Evolutionary conservation across 139 green algal species (phyloP).

Genomic region (Axilococcus clingmanii): DNA sequence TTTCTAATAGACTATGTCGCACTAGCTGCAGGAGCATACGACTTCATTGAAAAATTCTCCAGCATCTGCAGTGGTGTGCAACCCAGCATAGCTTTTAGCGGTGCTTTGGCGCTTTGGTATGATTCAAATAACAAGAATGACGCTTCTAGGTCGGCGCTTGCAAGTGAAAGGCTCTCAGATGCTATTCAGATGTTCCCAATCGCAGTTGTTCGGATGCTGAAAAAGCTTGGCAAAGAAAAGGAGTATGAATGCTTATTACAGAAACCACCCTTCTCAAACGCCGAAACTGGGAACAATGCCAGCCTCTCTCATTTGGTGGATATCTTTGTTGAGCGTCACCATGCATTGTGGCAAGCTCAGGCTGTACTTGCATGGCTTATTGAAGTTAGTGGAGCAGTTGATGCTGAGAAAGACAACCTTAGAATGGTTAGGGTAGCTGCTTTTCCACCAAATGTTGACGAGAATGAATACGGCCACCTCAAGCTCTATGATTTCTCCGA

Average conservation of each 20-base stretch:
- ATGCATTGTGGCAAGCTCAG: slow-evolving; percentile 72
- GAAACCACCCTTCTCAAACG: slow-evolving; percentile 8
- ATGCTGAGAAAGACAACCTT: slow-evolving; percentile 25
- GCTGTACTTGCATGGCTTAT: slow-evolving; percentile 59
- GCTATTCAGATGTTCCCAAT: slow-evolving; percentile 70
- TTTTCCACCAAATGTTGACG: slow-evolving; percentile 24
- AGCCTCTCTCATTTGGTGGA: slow-evolving; percentile 64
- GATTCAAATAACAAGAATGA: slow-evolving; percentile 16
- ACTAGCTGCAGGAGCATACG: slow-evolving; percentile 49
- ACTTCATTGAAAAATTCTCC: slow-evolving; percentile 18
- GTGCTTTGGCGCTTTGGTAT: slow-evolving; percentile 47
- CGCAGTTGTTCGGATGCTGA: slow-evolving; percentile 42
- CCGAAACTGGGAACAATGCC: slow-evolving; percentile 38
- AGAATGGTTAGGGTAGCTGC: slow-evolving; percentile 28
- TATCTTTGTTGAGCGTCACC: slow-evolving; percentile 76
- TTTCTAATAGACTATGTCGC: slow-evolving; percentile 82
- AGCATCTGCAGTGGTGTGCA: slow-evolving; percentile 38
- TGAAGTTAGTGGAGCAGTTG: slow-evolving; percentile 16
- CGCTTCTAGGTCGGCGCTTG: slow-evolving; percentile 2
- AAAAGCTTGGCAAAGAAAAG: slow-evolving; percentile 55
- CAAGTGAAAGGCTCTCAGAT: slow-evolving; percentile 27
- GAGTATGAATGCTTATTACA: slow-evolving; percentile 32
- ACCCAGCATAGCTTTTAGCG: slow-evolving; percentile 71
- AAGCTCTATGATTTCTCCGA: slow-evolving; percentile 72
- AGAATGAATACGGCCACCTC: slow-evolving; percentile 67